Percentiles rank a stretch among this genome's conserved stretches.
Conservation (phyloP, 2,329 filamentous ascomycete species). For the Juglanconis sp. region DNA sequence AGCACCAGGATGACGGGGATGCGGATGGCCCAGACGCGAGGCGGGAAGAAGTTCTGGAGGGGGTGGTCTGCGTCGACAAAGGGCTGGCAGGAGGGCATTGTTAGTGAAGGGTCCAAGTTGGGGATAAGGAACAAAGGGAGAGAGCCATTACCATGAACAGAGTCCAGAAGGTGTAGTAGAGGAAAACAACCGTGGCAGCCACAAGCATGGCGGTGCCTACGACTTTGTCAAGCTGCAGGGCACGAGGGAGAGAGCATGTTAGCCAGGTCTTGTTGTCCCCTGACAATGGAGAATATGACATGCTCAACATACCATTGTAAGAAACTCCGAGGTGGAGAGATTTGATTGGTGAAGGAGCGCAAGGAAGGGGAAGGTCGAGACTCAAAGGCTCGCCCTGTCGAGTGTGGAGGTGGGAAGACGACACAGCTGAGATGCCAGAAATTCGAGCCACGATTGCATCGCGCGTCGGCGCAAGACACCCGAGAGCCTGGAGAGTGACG, state of each 20-base stretch:
- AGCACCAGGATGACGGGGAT: constrained; percentile 96
- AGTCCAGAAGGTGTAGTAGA: constrained; percentile 97
- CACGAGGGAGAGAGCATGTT: neutral
- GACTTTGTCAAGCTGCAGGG: constrained; percentile 79
- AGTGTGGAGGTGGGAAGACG: neutral
- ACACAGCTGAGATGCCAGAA: neutral
- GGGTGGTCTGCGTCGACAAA: constrained; percentile 95
- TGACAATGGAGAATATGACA: neutral
- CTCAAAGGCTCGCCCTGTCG: constrained; percentile 3
- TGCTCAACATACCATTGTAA: constrained; percentile 28
- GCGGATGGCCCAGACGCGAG: constrained; percentile 97
- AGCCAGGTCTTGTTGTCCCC: constrained; percentile 3
- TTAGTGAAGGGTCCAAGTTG: constrained; percentile 10
- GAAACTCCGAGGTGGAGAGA: constrained; percentile 6
- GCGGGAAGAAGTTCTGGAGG: constrained; percentile 91
- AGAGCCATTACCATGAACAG: constrained; percentile 75
- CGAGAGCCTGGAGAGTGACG: neutral
- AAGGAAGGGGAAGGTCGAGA: constrained; percentile 9
- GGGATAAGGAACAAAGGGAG: constrained; percentile 10
- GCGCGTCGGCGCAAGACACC: neutral
- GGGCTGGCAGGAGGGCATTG: constrained; percentile 55
- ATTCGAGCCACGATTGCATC: constrained; percentile 17
- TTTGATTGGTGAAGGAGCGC: constrained; percentile 13
- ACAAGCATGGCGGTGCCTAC: constrained; percentile 66
- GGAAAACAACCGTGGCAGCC: constrained; percentile 61